phyloP scores from a whole-genome alignment of 2,329 filamentous ascomycete genomes.

The Ophiostoma australiae region DNA sequence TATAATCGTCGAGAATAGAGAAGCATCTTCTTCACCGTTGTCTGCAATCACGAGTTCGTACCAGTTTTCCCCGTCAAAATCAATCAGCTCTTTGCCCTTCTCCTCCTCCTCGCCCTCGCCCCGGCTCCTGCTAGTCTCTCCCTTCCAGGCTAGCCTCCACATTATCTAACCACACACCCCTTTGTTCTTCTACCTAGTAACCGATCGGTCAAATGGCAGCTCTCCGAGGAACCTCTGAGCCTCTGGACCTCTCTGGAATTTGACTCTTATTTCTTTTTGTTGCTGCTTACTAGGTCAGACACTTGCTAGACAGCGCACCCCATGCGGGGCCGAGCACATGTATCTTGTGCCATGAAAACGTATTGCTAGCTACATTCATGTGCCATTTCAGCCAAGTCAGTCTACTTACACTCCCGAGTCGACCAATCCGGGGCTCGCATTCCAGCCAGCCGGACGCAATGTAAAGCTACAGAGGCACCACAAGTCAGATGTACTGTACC shows the following conservation, averaged over 20 bases:
- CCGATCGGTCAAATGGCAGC: conserved; percentile 26
- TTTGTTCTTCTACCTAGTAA: conserved; percentile 19
- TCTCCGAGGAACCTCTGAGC: conserved; percentile 1
- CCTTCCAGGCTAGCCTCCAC: conserved; percentile 14
- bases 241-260: conserved; percentile 12
- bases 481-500: conserved; percentile 1
- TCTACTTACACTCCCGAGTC: background rate
- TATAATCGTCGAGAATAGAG: background rate
- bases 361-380: background rate
- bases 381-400: background rate
- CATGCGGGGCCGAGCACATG: conserved; percentile 5
- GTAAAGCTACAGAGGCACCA: background rate
- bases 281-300: conserved; percentile 1
- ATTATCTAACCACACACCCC: conserved; percentile 1
- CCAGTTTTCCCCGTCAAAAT: background rate
- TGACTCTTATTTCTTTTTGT: background rate
- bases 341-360: conserved; percentile 6
- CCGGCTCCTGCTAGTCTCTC: conserved; percentile 9
- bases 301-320: background rate
- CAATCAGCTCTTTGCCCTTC: background rate
- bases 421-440: conserved; percentile 11
- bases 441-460: conserved; percentile 12
- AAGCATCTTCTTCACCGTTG: background rate
- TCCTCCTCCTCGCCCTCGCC: background rate
- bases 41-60: background rate